A percentile compares a stretch with the other conserved stretches of the same genome.
These are phyloP conservation scores for Colletotrichum salicis DNA, from an alignment of 2,329 filamentous ascomycete genomes.

Conservation along the genomic window DNA sequence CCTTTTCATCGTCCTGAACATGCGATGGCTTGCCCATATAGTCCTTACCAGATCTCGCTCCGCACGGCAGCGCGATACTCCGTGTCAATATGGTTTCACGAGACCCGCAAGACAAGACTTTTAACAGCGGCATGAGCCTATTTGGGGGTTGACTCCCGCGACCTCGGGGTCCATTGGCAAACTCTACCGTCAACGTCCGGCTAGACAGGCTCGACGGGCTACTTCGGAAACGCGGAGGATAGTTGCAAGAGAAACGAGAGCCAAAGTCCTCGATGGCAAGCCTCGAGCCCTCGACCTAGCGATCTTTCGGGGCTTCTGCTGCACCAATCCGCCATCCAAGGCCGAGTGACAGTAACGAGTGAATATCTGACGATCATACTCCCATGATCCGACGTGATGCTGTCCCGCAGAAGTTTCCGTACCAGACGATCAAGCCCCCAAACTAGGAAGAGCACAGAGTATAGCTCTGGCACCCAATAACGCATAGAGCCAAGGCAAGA, in stretches of 20 bases:
- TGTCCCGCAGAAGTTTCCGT: slow-evolving; percentile 3
- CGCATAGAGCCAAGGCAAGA: background rate
- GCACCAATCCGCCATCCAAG: background rate
- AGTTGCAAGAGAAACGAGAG: background rate
- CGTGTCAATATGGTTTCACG: background rate
- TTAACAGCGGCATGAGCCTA: background rate
- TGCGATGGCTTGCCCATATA: background rate
- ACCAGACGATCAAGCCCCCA: slow-evolving; percentile 11
- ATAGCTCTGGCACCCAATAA: background rate
- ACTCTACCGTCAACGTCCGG: background rate
- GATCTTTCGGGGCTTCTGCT: no score
- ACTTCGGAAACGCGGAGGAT: background rate
- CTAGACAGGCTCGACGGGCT: no score
- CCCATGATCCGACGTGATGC: slow-evolving; percentile 10
- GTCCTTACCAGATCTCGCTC: background rate
- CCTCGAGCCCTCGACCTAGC: no score
- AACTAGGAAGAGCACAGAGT: background rate
- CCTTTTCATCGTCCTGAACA: background rate
- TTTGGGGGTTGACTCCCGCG: background rate
- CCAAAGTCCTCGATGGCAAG: no score
- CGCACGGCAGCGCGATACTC: slow-evolving; percentile 8
- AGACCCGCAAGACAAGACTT: background rate
- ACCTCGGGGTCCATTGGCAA: background rate
- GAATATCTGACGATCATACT: background rate
- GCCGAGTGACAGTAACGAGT: background rate